A percentile compares a stretch with the other conserved stretches of the same genome.
Evolutionary conservation across 352 stramenopile genomes (phyloP).

Genomic region (Blastocystis sp.): DNA sequence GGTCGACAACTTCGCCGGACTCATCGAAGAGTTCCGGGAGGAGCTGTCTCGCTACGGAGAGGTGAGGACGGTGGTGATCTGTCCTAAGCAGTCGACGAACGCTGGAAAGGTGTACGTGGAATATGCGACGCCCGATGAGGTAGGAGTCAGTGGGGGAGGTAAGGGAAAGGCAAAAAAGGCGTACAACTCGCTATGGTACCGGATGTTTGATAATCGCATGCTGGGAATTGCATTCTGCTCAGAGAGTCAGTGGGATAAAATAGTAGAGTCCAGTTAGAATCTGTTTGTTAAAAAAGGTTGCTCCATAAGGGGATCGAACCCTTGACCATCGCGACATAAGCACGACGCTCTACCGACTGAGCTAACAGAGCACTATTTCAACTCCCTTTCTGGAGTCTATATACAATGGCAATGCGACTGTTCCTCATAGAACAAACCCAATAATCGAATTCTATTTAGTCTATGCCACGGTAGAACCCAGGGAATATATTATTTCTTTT

Average conservation of each 20-base stretch:
- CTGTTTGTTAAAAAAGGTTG: slow-evolving; percentile 41
- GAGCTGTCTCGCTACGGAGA: slow-evolving; percentile 4
- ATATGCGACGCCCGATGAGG: background rate
- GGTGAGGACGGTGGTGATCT: background rate
- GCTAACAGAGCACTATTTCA: background rate
- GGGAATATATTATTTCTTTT: too few relatives aligned
- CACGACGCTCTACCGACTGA: slow-evolving; percentile 53
- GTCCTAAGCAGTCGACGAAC: background rate
- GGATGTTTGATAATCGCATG: slow-evolving; percentile 39
- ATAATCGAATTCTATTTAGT: too few relatives aligned
- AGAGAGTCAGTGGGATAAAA: background rate
- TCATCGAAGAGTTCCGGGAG: background rate
- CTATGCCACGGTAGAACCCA: too few relatives aligned
- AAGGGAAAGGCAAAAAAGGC: slow-evolving; percentile 3
- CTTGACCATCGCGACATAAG: slow-evolving; percentile 53
- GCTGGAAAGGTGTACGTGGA: background rate
- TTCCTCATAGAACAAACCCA: too few relatives aligned
- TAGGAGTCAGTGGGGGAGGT: background rate
- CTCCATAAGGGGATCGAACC: slow-evolving; percentile 49
- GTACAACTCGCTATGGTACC: background rate
- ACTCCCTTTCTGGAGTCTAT: background rate
- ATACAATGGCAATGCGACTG: too few relatives aligned
- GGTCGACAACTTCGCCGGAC: background rate
- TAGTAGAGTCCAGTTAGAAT: background rate
- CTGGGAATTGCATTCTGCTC: slow-evolving; percentile 32